Base-by-base conservation (phyloP, 768 basidiomycete genomes). In the Mycena metata region DNA sequence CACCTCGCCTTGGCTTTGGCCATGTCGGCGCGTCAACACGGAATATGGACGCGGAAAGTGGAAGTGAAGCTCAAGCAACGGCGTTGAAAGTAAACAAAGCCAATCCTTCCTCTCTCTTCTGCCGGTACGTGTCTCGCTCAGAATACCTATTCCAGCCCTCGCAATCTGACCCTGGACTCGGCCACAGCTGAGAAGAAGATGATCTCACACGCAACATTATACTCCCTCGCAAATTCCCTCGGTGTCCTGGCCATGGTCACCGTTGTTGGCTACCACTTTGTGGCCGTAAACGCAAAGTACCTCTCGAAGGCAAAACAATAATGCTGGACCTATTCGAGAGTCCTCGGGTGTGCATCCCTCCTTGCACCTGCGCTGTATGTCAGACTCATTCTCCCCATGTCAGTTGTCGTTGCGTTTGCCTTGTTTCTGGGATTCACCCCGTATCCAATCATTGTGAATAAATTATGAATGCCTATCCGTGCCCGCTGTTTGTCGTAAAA, bases 221-320 rank as follows among this genome's bases (percentile, higher is more conserved):
- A 94, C 80, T 85, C 87, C 61, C 85, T 97, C 60, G 92, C 95
- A 66, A 96, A 95, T 79, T 83, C 88, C 33, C 89, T 96, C 19
- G 96, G 96, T 42, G 83, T 90, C 42, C 83, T 94, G 59, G 93
- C 96, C 33, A 95, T 98, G 91, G 74, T 95, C 72, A 90, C 93
- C 7, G 91, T 96, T 62, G 91, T 98, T 60, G 87, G 89, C 52
- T 98, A 96, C 80, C 96, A 98, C 82, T 88, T 97, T 74, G 83
- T 98, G 57, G 91, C 94, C 39, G 94, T 97, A 68, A 96, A 96
- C 74, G 88, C 89, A 39, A 72, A 72, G 41, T 66, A 72, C 45
- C 64, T 72, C 42, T 68, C 70, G 35, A 72, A 72, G 52, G 64
- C 35, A 26, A 13, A 57, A 12, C 67, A 70, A 64, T 67, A 55